phyloP scores from a whole-genome alignment of 2,329 filamentous ascomycete genomes.

The Phyllosticta capitalensis region DNA sequence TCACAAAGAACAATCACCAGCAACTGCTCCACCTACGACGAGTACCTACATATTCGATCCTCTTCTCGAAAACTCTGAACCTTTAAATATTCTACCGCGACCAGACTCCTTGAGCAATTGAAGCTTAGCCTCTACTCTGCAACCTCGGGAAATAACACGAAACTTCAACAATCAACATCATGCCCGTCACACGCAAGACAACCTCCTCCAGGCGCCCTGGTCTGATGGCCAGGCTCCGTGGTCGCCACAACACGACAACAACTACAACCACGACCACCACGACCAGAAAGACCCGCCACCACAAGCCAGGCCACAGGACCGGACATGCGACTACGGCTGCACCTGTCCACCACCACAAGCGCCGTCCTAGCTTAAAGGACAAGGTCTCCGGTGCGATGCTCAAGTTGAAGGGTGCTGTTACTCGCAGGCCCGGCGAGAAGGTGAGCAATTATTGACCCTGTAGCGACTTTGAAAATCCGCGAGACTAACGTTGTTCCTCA shows the following conservation, averaged over 20 bases:
- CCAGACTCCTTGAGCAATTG: no score
- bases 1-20: conserved; percentile 1
- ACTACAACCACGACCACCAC: conserved; percentile 30
- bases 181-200: conserved; percentile 20
- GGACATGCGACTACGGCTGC: conserved; percentile 15
- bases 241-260: conserved; percentile 23
- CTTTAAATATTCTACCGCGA: no score
- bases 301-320: conserved; percentile 18
- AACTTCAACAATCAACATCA: conserved; percentile 10
- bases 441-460: conserved; percentile 23
- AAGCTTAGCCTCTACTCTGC: no score
- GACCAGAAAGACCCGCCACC: conserved; percentile 36
- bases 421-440: conserved; percentile 61
- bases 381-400: conserved; percentile 69
- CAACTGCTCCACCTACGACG: conserved; percentile 6
- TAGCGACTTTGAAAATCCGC: not conserved
- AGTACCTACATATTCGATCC: no score
- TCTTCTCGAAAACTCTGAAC: no score
- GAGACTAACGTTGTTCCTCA: conserved; percentile 22
- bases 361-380: conserved; percentile 60
- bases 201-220: conserved; percentile 39
- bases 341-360: conserved; percentile 50
- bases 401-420: conserved; percentile 62
- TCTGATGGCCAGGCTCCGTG: conserved; percentile 46
- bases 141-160: no score